phyloP scores from a whole-genome alignment of 495 filamentous ascomycete species.

The Penicillium diatomitis region DNA sequence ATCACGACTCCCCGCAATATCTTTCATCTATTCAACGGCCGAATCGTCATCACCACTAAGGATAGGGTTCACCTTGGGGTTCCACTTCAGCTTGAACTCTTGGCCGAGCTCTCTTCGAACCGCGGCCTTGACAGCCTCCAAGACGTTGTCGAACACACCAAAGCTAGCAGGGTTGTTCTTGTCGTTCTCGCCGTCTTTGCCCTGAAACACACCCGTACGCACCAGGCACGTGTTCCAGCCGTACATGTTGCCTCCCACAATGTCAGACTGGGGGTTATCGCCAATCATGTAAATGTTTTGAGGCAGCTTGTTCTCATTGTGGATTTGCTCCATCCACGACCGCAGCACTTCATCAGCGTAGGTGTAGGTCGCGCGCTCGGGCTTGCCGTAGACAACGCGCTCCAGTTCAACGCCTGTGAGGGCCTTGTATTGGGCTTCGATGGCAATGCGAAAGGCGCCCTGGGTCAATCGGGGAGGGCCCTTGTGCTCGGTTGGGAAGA shows the following conservation, averaged over 20 bases:
- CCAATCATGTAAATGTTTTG: constrained; percentile 76
- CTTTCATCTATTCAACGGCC: constrained; percentile 42
- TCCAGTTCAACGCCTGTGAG: constrained; percentile 65
- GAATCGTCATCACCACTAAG: constrained; percentile 43
- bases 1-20: neutral
- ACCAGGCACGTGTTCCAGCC: constrained; percentile 72
- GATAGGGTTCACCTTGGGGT: constrained; percentile 56
- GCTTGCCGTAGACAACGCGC: constrained; percentile 80
- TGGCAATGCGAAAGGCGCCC: constrained; percentile 64
- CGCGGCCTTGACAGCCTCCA: constrained; percentile 45
- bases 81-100: constrained; percentile 51
- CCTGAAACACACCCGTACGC: constrained; percentile 52
- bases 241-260: constrained; percentile 73
- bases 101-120: constrained; percentile 47
- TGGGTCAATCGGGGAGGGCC: constrained; percentile 61
- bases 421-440: constrained; percentile 73
- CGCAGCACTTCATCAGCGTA: constrained; percentile 70
- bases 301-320: constrained; percentile 61
- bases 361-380: constrained; percentile 69
- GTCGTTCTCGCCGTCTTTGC: constrained; percentile 44
- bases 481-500: constrained; percentile 72
- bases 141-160: constrained; percentile 47
- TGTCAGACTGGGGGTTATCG: constrained; percentile 72
- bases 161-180: constrained; percentile 48
- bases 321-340: constrained; percentile 67